Conservation (phyloP, 2,329 filamentous ascomycete species). For the Cordyceps tenuipes region DNA sequence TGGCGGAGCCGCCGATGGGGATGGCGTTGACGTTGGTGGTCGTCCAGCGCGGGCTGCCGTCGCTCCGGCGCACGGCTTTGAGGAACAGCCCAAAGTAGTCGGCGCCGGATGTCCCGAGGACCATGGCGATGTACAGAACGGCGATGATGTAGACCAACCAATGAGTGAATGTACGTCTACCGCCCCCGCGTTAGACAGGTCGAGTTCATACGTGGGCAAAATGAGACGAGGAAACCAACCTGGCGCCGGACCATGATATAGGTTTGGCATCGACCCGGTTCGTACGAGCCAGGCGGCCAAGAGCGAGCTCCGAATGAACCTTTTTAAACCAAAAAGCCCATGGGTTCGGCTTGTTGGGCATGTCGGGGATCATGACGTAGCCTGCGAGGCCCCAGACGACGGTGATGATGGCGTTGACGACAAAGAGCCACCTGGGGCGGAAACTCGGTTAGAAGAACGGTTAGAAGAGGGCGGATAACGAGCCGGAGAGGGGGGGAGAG, state of each 20-base stretch:
- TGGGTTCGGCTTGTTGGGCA: conserved; percentile 21
- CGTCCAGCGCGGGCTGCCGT: conserved; percentile 21
- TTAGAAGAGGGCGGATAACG: neutral
- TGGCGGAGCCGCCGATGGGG: conserved; percentile 33
- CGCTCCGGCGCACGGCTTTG: conserved; percentile 19
- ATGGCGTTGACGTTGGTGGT: conserved; percentile 42
- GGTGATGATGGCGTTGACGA: conserved; percentile 33
- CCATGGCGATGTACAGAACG: conserved; percentile 23
- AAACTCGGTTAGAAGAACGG: neutral
- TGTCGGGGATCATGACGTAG: conserved; percentile 27
- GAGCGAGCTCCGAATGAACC: conserved; percentile 20
- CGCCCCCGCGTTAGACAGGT: neutral
- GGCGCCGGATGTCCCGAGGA: conserved; percentile 26
- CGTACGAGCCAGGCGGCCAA: conserved; percentile 20
- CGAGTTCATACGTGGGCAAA: neutral
- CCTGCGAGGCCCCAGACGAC: conserved; percentile 26
- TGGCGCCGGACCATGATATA: conserved; percentile 20
- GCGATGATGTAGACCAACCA: conserved; percentile 26
- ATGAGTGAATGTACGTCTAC: conserved; percentile 19
- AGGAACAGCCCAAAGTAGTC: conserved; percentile 27
- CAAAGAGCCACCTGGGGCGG: conserved; percentile 29
- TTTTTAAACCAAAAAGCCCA: conserved; percentile 23
- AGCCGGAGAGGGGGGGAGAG: neutral
- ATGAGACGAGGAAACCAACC: neutral
- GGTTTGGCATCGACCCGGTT: conserved; percentile 17